Conservation (phyloP, 2,329 filamentous ascomycete genomes). For the Aspergillus sp. region DNA sequence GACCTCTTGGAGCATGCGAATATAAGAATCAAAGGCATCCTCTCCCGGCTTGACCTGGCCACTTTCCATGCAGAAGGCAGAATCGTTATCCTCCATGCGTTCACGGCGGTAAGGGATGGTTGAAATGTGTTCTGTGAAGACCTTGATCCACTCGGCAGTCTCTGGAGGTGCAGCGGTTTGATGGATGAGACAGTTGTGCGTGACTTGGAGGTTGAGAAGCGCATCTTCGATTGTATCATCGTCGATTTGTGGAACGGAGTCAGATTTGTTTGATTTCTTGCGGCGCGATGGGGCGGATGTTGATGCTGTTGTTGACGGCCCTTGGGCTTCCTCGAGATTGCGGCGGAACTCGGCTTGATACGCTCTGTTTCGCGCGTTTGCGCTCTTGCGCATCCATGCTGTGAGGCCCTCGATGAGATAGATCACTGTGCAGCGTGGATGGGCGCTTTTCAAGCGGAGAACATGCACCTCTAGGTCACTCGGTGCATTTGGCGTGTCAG, state of each 20-base stretch:
- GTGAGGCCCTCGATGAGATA: conserved; percentile 72
- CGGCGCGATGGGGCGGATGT: conserved; percentile 21
- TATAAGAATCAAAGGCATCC: conserved; percentile 64
- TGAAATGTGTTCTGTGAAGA: conserved; percentile 76
- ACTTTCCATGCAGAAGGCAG: conserved; percentile 73
- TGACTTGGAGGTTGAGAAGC: conserved; percentile 67
- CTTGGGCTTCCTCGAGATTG: conserved; percentile 37
- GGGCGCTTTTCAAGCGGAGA: conserved; percentile 53
- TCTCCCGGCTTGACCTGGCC: conserved; percentile 74
- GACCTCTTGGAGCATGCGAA: conserved; percentile 75
- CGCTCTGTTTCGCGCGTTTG: conserved; percentile 64
- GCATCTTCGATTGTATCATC: conserved; percentile 71
- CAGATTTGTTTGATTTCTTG: conserved; percentile 43
- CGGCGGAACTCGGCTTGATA: conserved; percentile 65
- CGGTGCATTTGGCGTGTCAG: conserved; percentile 31
- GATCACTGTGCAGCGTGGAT: conserved; percentile 57
- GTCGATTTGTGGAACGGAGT: conserved; percentile 51
- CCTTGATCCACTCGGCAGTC: conserved; percentile 69
- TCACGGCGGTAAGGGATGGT: conserved; percentile 67
- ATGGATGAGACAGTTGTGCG: conserved; percentile 67
- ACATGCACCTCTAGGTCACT: conserved; percentile 60
- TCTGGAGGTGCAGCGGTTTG: conserved; percentile 63
- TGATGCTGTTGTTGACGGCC: conserved; percentile 23
- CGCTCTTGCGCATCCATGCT: conserved; percentile 67
- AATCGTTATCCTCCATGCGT: conserved; percentile 48